Evolutionary conservation across 208 protist genomes (phyloP), one percentile per base, ranked within the genome.

Genomic region (Trypanosoma rangeli): DNA sequence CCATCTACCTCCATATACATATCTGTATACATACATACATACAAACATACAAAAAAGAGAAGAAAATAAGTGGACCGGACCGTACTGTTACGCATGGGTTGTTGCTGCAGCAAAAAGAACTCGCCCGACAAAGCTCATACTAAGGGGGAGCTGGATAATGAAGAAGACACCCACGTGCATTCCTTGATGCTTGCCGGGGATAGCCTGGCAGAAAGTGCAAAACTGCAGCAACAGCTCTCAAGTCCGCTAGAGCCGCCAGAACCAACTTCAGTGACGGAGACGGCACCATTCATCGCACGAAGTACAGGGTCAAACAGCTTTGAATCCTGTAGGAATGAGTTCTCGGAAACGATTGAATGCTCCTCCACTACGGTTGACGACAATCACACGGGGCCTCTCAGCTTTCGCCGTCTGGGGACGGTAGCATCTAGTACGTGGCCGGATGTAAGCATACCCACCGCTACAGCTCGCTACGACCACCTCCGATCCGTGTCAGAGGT

Each of bases 381-480:
- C 5, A 37, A n/a, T 22, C 58, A 20, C 18, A 35, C 48, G 28
- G 64, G 37, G 26, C 22, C 8, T 1, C 7, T 2, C 9, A 64
- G 9, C 22, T 31, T 56, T 31, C 55, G 48, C 2, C 39, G 53
- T 35, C 46, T 49, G 33, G 67, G 70, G 9, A 82, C 55, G 0
- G 68, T 53, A 0, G 61, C 66, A 16, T 74, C 70, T 35, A 62
- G 59, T 10, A 84, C 80, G 0, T 74, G 78, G 42, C 84, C 89
- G 13, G 84, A 90, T 42, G 79, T 92, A 39, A 92, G 89, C 64
- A 71, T 86, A 64, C 80, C 85, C 5, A 92, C 86, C 33, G 81
- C 82, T 46, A 83, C 74, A 59, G 29, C 77, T 0, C 56, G 49
- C 20, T 42, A 69, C 26, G 70, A 76, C 10, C 70, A 85, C 66